Percentiles rank a stretch among this genome's conserved stretches.
phyloP scores from a whole-genome alignment of 1,284 basidiomycete species.

The Irpex sp. region DNA sequence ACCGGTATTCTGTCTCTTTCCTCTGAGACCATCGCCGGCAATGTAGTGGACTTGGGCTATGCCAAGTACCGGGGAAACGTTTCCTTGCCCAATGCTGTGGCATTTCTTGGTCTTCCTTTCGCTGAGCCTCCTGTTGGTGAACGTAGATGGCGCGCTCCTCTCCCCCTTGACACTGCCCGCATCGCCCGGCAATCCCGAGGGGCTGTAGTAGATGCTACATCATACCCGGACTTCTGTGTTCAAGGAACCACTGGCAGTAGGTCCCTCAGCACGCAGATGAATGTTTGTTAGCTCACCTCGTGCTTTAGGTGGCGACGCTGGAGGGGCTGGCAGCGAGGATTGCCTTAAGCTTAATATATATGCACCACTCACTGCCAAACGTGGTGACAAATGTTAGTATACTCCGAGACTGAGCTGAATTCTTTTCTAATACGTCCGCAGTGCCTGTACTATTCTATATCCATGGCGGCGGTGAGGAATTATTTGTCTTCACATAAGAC shows the following conservation, averaged over 20 bases:
- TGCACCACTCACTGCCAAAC: conserved; percentile 29
- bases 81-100: conserved; percentile 48
- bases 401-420: not conserved
- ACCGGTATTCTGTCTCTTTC: conserved; percentile 7
- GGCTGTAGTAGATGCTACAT: conserved; percentile 41
- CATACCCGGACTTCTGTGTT: conserved; percentile 53
- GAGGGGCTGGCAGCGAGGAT: conserved; percentile 59
- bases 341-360: conserved; percentile 43
- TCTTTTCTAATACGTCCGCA: conserved; percentile 16
- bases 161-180: conserved; percentile 29
- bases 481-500: not conserved
- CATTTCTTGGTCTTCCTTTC: conserved; percentile 48
- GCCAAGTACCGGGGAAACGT: conserved; percentile 45
- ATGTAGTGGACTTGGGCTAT: conserved; percentile 28
- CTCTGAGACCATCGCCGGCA: not conserved
- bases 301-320: conserved; percentile 41
- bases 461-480: conserved; percentile 52
- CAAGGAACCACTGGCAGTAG: conserved; percentile 50
- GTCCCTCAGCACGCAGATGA: conserved; percentile 13
- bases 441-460: conserved; percentile 67
- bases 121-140: conserved; percentile 37
- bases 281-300: not conserved
- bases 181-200: conserved; percentile 29
- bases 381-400: conserved; percentile 27
- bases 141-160: conserved; percentile 36